These are phyloP conservation scores for Cercospora beticola DNA, from an alignment of 2,329 filamentous ascomycete species.

Conservation along the genomic window DNA sequence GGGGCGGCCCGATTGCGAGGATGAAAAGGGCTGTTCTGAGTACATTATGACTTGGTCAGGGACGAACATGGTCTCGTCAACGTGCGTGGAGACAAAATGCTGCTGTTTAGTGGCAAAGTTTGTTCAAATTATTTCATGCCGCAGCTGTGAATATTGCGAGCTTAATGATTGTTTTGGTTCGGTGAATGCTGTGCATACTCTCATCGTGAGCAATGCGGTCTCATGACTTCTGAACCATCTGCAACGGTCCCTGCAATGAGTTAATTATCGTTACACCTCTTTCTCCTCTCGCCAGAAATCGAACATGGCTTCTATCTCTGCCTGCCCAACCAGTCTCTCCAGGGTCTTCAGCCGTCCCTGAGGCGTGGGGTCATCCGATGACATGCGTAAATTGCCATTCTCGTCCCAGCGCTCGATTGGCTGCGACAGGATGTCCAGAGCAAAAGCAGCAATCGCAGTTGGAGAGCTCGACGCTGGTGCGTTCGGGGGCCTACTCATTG, in stretches of 20 bases:
- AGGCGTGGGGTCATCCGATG: constrained; percentile 25
- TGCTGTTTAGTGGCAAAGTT: neutral
- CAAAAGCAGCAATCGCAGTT: constrained; percentile 13
- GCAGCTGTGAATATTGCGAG: neutral
- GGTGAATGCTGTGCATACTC: neutral
- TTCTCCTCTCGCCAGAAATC: constrained; percentile 42
- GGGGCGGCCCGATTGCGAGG: neutral
- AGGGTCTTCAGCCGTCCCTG: constrained; percentile 30
- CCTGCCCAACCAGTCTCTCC: constrained; percentile 38
- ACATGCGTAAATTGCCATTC: constrained; percentile 25
- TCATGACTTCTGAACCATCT: neutral
- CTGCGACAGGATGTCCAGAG: constrained; percentile 8
- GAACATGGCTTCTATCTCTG: constrained; percentile 35
- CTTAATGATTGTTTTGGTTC: neutral
- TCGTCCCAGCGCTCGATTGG: constrained; percentile 22
- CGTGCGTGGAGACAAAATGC: neutral
- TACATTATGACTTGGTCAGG: neutral
- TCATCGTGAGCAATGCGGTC: neutral
- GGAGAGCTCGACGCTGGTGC: constrained; percentile 15
- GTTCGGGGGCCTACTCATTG: neutral
- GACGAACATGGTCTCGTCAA: neutral
- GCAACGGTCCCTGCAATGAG: neutral
- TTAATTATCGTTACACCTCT: constrained; percentile 5
- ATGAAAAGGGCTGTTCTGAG: neutral
- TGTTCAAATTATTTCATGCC: neutral